These are phyloP conservation scores for Chenopodium suecicum DNA, from an alignment of 148 eudicot genomes.

Conservation along the genomic window DNA sequence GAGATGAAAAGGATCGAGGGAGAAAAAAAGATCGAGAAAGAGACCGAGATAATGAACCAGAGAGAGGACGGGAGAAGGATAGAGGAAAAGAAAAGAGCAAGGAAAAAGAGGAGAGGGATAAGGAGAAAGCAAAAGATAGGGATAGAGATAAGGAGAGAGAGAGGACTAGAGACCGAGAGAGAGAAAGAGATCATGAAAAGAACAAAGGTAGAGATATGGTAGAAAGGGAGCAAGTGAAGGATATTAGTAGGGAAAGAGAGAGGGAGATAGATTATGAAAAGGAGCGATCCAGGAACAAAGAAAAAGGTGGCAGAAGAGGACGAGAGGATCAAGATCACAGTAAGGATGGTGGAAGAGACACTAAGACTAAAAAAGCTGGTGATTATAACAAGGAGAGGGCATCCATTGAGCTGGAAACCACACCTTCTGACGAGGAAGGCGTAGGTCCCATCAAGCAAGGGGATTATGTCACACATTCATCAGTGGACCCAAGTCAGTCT, in stretches of 20 bases:
- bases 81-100: conserved; percentile 55
- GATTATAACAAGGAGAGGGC: conserved; percentile 43
- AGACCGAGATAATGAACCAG: conserved; percentile 45
- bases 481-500: conserved; percentile 34
- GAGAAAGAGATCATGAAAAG: conserved; percentile 42
- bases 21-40: conserved; percentile 45
- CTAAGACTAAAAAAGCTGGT: conserved; percentile 27
- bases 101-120: conserved; percentile 49
- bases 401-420: conserved; percentile 26
- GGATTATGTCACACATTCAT: conserved; percentile 31
- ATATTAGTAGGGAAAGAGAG: conserved; percentile 46
- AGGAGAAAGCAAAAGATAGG: conserved; percentile 43
- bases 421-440: conserved; percentile 36
- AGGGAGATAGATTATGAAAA: conserved; percentile 51
- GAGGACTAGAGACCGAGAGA: conserved; percentile 40
- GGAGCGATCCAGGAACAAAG: conserved; percentile 53
- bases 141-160: conserved; percentile 47
- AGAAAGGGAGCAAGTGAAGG: conserved; percentile 52
- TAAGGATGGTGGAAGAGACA: conserved; percentile 48
- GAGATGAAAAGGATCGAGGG: conserved; percentile 43
- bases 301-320: conserved; percentile 46
- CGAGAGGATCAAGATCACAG: conserved; percentile 49
- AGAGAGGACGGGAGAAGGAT: conserved; percentile 47
- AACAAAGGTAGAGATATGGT: conserved; percentile 42
- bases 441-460: conserved; percentile 33